phyloP scores from a whole-genome alignment of 306 rosid species.

The Hippophae tibetana region DNA sequence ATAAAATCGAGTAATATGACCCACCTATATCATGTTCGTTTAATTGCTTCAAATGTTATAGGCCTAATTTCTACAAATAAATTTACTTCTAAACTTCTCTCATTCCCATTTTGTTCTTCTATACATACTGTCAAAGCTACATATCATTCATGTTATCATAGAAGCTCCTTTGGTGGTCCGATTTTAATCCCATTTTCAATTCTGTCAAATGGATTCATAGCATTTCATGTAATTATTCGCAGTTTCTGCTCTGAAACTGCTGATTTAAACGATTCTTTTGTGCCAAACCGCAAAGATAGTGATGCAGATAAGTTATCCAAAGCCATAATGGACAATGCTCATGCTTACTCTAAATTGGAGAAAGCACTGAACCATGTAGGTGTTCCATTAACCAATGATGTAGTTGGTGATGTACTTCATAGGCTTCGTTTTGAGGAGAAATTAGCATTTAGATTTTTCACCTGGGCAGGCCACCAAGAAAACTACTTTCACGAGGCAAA shows the following conservation, averaged over 20 bases:
- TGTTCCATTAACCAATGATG: conserved; percentile 45
- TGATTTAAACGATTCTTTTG: conserved; percentile 18
- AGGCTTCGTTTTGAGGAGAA: conserved; percentile 77
- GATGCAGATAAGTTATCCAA: conserved; percentile 31
- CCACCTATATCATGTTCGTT: neutral
- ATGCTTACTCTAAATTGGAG: conserved; percentile 50
- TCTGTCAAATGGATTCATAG: conserved; percentile 19
- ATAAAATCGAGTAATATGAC: neutral
- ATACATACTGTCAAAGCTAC: conserved; percentile 13
- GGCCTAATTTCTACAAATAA: conserved; percentile 7
- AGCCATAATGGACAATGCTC: conserved; percentile 40
- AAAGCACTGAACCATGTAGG: conserved; percentile 44
- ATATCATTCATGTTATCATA: conserved; percentile 12
- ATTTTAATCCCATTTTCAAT: conserved; percentile 9
- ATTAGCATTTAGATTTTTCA: conserved; percentile 74
- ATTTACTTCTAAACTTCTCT: conserved; percentile 9
- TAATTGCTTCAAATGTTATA: neutral
- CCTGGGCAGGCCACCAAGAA: conserved; percentile 73
- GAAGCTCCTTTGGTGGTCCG: conserved; percentile 3
- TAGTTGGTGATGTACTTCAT: conserved; percentile 53
- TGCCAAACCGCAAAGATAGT: conserved; percentile 20
- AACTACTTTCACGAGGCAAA: conserved; percentile 59
- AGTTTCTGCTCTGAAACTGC: conserved; percentile 40
- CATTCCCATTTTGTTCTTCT: conserved; percentile 18
- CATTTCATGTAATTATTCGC: conserved; percentile 11